Conservation (phyloP, 208 protist genomes). For the Zelonia costaricensis region DNA sequence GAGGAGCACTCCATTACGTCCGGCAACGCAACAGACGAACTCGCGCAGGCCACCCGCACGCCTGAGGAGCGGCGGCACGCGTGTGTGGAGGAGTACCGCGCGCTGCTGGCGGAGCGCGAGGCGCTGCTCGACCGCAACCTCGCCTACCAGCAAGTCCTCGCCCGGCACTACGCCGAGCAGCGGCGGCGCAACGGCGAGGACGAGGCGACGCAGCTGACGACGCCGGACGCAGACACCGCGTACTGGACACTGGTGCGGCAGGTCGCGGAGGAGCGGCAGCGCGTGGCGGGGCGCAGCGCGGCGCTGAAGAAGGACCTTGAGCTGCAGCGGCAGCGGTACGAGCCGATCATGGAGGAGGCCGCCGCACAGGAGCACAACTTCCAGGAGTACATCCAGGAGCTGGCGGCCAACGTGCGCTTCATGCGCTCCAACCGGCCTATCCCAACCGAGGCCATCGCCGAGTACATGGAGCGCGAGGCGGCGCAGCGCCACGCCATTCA, state of each 20-base stretch:
- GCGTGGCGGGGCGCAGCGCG: conserved; percentile 32
- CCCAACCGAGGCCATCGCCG: conserved; percentile 55
- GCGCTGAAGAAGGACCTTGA: conserved; percentile 55
- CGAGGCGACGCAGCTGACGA: conserved; percentile 38
- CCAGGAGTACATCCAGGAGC: conserved; percentile 64
- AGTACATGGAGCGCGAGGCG: conserved; percentile 78
- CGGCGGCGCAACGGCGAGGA: conserved; percentile 74
- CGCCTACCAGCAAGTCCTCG: conserved; percentile 63
- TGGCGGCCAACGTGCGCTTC: conserved; percentile 55
- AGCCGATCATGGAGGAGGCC: conserved; percentile 66
- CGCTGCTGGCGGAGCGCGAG: conserved; percentile 56
- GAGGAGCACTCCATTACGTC: conserved; percentile 7
- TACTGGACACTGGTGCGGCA: conserved; percentile 80
- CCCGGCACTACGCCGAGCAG: conserved; percentile 80
- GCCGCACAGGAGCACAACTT: conserved; percentile 73
- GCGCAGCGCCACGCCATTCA: conserved; percentile 80
- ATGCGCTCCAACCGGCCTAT: conserved; percentile 79
- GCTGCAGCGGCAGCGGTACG: conserved; percentile 42
- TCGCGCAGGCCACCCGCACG: conserved; percentile 11
- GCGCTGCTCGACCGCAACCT: conserved; percentile 64
- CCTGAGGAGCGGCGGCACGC: conserved; percentile 34
- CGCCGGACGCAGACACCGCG: conserved; percentile 70
- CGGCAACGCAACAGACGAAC: conserved; percentile 15
- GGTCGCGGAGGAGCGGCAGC: conserved; percentile 57
- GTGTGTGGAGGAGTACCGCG: conserved; percentile 66